Conservation (phyloP, 148 eudicot genomes). For the Euryodendron excelsum region DNA sequence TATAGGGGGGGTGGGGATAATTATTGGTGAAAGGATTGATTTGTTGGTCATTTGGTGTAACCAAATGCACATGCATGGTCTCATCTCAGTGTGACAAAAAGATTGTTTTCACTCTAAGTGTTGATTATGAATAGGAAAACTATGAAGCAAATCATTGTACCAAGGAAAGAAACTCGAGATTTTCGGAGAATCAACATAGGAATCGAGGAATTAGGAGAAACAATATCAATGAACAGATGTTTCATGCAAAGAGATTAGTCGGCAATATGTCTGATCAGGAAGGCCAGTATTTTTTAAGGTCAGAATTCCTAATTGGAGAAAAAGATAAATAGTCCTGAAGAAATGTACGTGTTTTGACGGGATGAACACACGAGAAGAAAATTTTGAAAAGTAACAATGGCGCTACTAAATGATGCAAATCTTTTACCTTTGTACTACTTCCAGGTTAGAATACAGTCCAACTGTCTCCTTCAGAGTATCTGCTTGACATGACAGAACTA, state of each 20-base stretch:
- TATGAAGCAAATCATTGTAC: slow-evolving; percentile 8
- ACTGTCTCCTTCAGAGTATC: slow-evolving; percentile 14
- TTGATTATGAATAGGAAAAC: slow-evolving; percentile 12
- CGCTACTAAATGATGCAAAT: background rate
- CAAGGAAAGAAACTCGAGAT: background rate
- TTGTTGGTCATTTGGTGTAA: slow-evolving; percentile 38
- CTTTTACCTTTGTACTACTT: slow-evolving; percentile 14
- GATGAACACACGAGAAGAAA: background rate
- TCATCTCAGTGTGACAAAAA: slow-evolving; percentile 20
- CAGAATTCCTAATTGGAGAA: background rate
- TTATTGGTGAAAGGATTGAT: slow-evolving; percentile 29
- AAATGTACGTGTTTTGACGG: background rate
- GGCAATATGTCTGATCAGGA: background rate
- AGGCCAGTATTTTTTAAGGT: slow-evolving; percentile 9
- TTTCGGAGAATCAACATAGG: background rate
- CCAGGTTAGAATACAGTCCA: background rate
- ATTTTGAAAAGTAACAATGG: background rate
- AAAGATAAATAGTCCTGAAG: background rate
- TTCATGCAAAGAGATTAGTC: background rate
- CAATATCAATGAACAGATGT: background rate
- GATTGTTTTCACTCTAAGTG: slow-evolving; percentile 15
- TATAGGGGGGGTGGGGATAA: slow-evolving; percentile 8
- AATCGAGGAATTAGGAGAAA: slow-evolving; percentile 1
- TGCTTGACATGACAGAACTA: background rate
- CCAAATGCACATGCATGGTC: slow-evolving; percentile 62